phyloP scores from a whole-genome alignment of 345 rosid genomes.

The Eucalyptus guilfoylei region DNA sequence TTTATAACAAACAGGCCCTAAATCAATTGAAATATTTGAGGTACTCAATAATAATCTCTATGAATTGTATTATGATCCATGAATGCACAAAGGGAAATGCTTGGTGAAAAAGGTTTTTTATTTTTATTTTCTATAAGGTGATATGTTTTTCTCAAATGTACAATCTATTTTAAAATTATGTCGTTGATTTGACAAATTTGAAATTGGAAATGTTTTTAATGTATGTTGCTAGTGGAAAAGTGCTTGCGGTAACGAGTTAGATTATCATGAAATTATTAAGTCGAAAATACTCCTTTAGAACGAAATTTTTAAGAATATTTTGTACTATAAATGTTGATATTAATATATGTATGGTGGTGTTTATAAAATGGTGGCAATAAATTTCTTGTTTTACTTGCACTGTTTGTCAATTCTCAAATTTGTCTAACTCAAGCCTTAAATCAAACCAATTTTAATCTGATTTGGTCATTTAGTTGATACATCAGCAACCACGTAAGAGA shows the following conservation, averaged over 20 bases:
- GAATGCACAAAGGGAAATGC: not conserved
- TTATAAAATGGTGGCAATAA: not conserved
- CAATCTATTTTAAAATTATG: rapidly evolving
- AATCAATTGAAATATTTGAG: not conserved
- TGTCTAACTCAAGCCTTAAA: not conserved
- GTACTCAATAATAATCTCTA: not conserved
- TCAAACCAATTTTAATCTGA: too few relatives aligned
- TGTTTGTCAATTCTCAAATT: not conserved
- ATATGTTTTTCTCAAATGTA: not conserved
- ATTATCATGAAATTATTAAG: not conserved
- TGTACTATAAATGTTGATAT: not conserved
- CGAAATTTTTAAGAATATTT: not conserved
- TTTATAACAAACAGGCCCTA: too few relatives aligned
- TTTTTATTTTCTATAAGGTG: not conserved
- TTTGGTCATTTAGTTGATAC: not conserved
- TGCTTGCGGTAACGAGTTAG: not conserved
- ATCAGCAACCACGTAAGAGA: too few relatives aligned
- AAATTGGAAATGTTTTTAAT: not conserved
- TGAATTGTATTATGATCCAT: not conserved
- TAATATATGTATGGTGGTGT: not conserved
- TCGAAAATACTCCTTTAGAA: not conserved
- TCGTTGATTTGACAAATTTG: not conserved
- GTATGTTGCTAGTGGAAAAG: not conserved
- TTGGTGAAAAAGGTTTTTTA: not conserved
- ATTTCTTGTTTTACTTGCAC: not conserved